A percentile compares a stretch with the other conserved stretches of the same genome.
Conservation (phyloP, 495 filamentous ascomycete genomes). For the Podospora anserina region DNA sequence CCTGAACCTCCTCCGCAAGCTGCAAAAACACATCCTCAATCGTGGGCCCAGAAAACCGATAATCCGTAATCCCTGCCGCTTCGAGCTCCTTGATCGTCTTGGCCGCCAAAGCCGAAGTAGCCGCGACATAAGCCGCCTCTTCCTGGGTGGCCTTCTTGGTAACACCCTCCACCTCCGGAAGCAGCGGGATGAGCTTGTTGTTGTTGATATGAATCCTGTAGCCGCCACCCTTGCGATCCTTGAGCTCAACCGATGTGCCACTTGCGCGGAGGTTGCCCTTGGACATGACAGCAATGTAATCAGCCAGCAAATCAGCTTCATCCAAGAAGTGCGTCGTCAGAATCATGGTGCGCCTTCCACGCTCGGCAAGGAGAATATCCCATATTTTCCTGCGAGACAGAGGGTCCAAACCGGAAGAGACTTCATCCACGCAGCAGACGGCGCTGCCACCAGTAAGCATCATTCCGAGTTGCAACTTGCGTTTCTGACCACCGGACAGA, state of each 20-base stretch:
- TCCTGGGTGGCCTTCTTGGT: conserved; percentile 59
- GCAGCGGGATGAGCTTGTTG: conserved; percentile 38
- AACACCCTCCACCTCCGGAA: conserved; percentile 55
- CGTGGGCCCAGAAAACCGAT: conserved; percentile 76
- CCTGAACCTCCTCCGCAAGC: conserved; percentile 65
- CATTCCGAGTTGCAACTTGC: conserved; percentile 88
- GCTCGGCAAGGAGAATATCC: conserved; percentile 80
- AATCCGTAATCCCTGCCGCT: conserved; percentile 58
- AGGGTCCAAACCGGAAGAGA: conserved; percentile 78
- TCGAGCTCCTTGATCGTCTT: conserved; percentile 66
- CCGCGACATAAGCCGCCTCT: conserved; percentile 65
- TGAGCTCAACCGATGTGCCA: conserved; percentile 75
- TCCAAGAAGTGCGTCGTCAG: conserved; percentile 84
- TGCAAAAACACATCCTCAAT: conserved; percentile 87
- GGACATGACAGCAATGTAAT: conserved; percentile 74
- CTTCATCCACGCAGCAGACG: conserved; percentile 87
- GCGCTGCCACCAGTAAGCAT: conserved; percentile 84
- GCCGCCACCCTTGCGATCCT: conserved; percentile 65
- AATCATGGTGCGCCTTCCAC: conserved; percentile 73
- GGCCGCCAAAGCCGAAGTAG: conserved; percentile 59
- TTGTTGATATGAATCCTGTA: conserved; percentile 72
- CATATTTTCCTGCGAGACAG: conserved; percentile 79
- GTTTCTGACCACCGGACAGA: conserved; percentile 82
- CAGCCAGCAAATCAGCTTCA: conserved; percentile 72
- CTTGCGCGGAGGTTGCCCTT: conserved; percentile 67